A percentile compares a stretch with the other conserved stretches of the same genome.
phyloP scores from a whole-genome alignment of 2,329 filamentous ascomycete genomes.

The Neocatenulostroma microsporum region DNA sequence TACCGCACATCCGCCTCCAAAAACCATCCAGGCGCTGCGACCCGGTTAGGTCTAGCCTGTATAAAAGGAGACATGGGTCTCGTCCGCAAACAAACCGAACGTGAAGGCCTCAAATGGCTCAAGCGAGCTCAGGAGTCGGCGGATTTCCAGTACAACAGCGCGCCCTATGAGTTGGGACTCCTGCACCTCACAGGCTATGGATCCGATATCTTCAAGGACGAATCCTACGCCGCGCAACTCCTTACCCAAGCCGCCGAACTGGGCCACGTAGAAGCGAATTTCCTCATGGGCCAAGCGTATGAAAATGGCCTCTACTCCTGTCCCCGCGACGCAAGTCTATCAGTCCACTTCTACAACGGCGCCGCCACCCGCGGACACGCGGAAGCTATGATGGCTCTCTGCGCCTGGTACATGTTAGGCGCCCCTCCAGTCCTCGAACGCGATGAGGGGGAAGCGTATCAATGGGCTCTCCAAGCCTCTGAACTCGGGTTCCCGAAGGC shows the following conservation, averaged over 20 bases:
- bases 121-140: conserved; percentile 87
- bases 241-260: conserved; percentile 92
- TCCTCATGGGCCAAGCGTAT: conserved; percentile 89
- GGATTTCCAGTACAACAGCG: conserved; percentile 84
- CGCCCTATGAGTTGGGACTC: conserved; percentile 80
- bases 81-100: conserved; percentile 60
- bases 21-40: conserved; percentile 90
- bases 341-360: conserved; percentile 94
- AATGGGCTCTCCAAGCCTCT: conserved; percentile 89
- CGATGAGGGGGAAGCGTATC: conserved; percentile 91
- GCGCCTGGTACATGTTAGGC: conserved; percentile 97
- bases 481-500: conserved; percentile 58
- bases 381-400: conserved; percentile 93
- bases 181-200: conserved; percentile 91
- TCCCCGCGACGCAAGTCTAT: conserved; percentile 82
- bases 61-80: conserved; percentile 79
- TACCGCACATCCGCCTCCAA: conserved; percentile 85
- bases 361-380: conserved; percentile 79
- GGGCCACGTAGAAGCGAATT: conserved; percentile 78
- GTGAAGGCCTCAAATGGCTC: conserved; percentile 92
- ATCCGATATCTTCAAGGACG: conserved; percentile 87
- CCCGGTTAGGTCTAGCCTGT: conserved; percentile 83
- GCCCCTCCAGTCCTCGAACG: conserved; percentile 87
- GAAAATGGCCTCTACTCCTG: conserved; percentile 85
- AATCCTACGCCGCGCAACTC: conserved; percentile 81